phyloP scores from a whole-genome alignment of 352 stramenopile genomes.

The Pythium aquatile region DNA sequence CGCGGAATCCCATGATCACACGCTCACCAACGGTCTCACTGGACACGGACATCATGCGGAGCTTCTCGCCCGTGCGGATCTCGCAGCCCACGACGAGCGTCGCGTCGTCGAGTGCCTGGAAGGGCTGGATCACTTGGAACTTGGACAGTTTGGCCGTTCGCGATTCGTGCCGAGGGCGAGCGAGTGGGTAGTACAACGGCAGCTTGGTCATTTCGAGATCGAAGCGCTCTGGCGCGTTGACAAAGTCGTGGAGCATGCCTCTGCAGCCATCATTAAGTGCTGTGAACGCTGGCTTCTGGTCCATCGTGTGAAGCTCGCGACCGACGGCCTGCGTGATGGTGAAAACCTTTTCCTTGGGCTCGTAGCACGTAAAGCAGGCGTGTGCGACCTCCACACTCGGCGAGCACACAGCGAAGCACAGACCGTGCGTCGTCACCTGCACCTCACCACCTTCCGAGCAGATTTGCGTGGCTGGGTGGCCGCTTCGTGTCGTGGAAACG shows the following conservation, averaged over 20 bases:
- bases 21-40: conserved; percentile 51
- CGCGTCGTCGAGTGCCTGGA: conserved; percentile 48
- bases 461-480: conserved; percentile 54
- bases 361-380: conserved; percentile 83
- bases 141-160: conserved; percentile 42
- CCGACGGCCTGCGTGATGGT: conserved; percentile 62
- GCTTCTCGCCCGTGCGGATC: conserved; percentile 54
- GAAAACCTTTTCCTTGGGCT: conserved; percentile 67
- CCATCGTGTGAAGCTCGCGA: conserved; percentile 56
- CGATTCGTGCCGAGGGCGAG: conserved; percentile 44
- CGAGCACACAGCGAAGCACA: conserved; percentile 75
- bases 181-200: conserved; percentile 74
- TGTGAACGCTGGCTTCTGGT: conserved; percentile 70
- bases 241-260: conserved; percentile 69
- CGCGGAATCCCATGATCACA: conserved; percentile 47
- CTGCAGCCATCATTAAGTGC: conserved; percentile 75
- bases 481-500: conserved; percentile 13
- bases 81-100: conserved; percentile 53
- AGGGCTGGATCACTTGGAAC: conserved; percentile 73
- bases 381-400: conserved; percentile 78
- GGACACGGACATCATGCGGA: conserved; percentile 77
- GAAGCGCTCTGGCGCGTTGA: conserved; percentile 55
- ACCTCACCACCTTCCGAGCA: conserved; percentile 67
- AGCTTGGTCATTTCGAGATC: conserved; percentile 64
- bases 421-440: conserved; percentile 66